Conservation (phyloP, 2,329 filamentous ascomycete genomes). For the Colletotrichum musae region DNA sequence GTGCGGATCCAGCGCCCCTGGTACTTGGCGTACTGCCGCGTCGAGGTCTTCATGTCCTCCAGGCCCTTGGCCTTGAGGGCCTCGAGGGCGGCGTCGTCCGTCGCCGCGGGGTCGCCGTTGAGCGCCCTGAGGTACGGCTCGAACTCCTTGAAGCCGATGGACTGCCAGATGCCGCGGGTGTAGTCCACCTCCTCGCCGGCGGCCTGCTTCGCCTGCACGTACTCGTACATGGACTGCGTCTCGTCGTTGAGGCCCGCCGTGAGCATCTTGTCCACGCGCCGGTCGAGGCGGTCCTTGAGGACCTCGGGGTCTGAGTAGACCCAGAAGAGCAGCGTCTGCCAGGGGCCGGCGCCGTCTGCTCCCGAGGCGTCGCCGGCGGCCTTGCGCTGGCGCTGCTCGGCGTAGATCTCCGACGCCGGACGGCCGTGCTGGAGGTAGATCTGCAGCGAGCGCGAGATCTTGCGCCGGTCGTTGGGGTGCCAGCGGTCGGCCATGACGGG, state of each 20-base stretch:
- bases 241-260: conserved; percentile 66
- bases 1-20: conserved; percentile 90
- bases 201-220: conserved; percentile 51
- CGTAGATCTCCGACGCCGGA: conserved; percentile 88
- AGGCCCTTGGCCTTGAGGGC: conserved; percentile 72
- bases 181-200: conserved; percentile 74
- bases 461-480: conserved; percentile 94
- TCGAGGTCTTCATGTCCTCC: conserved; percentile 85
- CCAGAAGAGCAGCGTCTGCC: conserved; percentile 85
- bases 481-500: conserved; percentile 90
- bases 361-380: conserved; percentile 42
- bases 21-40: conserved; percentile 87
- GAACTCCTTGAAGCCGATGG: conserved; percentile 96
- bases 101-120: conserved; percentile 42
- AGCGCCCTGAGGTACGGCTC: conserved; percentile 75
- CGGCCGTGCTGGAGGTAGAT: conserved; percentile 89
- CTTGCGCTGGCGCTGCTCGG: conserved; percentile 74
- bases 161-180: conserved; percentile 92
- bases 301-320: conserved; percentile 80
- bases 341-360: conserved; percentile 49
- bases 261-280: conserved; percentile 88
- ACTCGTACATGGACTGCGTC: conserved; percentile 60
- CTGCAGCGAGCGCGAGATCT: conserved; percentile 90
- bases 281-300: conserved; percentile 79
- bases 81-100: conserved; percentile 59